Percentiles rank a stretch among this genome's conserved stretches.
Evolutionary conservation across 805 yeast genomes (phyloP).

Genomic region (Teunomyces tritomae): DNA sequence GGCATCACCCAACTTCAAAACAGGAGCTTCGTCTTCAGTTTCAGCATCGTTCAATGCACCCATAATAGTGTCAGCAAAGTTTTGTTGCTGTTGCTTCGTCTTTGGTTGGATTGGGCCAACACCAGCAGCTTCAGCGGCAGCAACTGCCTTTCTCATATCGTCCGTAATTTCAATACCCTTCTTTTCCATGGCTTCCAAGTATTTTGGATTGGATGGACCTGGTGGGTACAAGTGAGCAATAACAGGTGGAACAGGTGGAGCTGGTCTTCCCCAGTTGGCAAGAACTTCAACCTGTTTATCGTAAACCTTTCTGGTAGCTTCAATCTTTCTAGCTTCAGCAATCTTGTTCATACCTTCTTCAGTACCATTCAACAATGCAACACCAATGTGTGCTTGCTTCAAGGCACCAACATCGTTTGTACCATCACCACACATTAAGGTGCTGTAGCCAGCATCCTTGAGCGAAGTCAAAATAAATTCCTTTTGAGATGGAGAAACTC

Average conservation of each 20-base stretch:
- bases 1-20: conserved; percentile 94
- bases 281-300: conserved; percentile 80
- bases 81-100: conserved; percentile 15
- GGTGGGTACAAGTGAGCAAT: conserved; percentile 97
- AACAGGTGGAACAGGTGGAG: conserved; percentile 77
- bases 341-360: conserved; percentile 89
- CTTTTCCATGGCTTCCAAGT: conserved; percentile 78
- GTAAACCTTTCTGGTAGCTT: conserved; percentile 63
- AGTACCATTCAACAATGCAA: conserved; percentile 96
- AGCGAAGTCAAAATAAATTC: conserved; percentile 82
- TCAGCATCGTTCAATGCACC: conserved; percentile 51
- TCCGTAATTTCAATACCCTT: conserved; percentile 79
- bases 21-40: conserved; percentile 84
- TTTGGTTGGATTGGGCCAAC: conserved; percentile 25
- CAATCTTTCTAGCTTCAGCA: conserved; percentile 73
- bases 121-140: conserved; percentile 41
- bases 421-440: conserved; percentile 99
- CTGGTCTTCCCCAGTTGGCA: conserved; percentile 77
- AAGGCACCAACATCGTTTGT: conserved; percentile 99
- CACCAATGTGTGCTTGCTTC: conserved; percentile 97
- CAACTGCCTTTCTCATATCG: conserved; percentile 63
- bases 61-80: conserved; percentile 62
- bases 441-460: conserved; percentile 85
- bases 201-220: conserved; percentile 87
- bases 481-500: conserved; percentile 95